These are phyloP conservation scores for Hymenotorrendiella dingleyae DNA, from an alignment of 2,329 filamentous ascomycete species.

Conservation along the genomic window DNA sequence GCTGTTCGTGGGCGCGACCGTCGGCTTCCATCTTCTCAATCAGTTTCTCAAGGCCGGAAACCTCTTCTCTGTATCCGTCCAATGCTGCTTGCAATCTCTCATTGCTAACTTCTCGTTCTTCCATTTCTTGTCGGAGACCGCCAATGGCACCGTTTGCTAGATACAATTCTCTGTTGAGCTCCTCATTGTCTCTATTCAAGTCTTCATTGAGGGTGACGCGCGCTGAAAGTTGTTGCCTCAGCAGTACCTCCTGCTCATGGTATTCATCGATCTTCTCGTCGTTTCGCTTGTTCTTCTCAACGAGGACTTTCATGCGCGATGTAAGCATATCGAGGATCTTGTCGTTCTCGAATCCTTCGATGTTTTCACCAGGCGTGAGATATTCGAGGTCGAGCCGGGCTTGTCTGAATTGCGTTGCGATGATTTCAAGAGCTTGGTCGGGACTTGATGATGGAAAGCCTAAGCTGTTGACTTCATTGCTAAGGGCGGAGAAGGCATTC, in stretches of 20 bases:
- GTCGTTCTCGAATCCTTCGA: conserved; percentile 41
- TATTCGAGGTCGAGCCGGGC: conserved; percentile 58
- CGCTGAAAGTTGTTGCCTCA: conserved; percentile 51
- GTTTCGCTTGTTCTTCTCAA: conserved; percentile 39
- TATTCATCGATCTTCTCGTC: conserved; percentile 56
- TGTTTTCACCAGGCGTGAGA: conserved; percentile 52
- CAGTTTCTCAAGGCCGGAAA: conserved; percentile 46
- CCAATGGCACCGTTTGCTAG: conserved; percentile 12
- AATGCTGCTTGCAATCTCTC: conserved; percentile 46
- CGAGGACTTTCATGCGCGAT: conserved; percentile 42
- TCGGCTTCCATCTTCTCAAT: conserved; percentile 44
- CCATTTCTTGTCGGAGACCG: conserved; percentile 19
- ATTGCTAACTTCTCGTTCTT: conserved; percentile 38
- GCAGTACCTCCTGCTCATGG: conserved; percentile 47
- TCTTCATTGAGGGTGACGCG: conserved; percentile 46
- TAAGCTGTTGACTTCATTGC: conserved; percentile 39
- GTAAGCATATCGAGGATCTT: conserved; percentile 52
- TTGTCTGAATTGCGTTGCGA: conserved; percentile 46
- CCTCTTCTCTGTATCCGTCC: conserved; percentile 47
- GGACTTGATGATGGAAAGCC: conserved; percentile 46
- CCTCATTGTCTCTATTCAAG: conserved; percentile 39
- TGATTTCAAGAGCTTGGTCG: conserved; percentile 34
- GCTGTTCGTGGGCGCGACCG: conserved; percentile 8
- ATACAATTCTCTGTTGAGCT: conserved; percentile 37
- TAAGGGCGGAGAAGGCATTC: conserved; percentile 45